Base-by-base conservation (phyloP, 345 rosid genomes). In the Rhizophora mangle region DNA sequence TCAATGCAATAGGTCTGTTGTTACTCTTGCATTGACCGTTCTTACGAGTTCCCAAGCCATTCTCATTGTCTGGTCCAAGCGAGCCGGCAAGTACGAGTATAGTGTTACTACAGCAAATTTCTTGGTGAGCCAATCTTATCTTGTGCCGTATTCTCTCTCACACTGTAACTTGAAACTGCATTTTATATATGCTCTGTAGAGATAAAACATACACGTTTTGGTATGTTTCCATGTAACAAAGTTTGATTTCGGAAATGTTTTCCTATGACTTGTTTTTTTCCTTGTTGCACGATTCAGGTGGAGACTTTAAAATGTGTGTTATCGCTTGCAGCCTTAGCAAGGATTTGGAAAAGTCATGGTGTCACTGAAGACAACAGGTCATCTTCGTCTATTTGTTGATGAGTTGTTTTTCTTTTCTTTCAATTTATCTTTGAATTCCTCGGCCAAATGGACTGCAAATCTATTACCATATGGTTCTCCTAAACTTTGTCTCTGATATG, bases 21-120 rank as follows among this genome's bases (percentile, higher is more conserved):
- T 88, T 60, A 95, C 99, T 6, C 79, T 88, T 74, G 89, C 97
- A 63, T 74, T 95, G 80, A 92, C 96, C 51, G 18, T 92, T 76
- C 88, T 95, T 39, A 92, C 99, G 47, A 95, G 99, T 77, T 92
- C 99, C 13, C 99, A 95, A 86, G 92, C 99, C 3, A 92, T 92
- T 64, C 95, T 95, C 1, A 95, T 95, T 59, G 97, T 92, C 3
- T 95, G 99, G 99, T 95, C 99, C 27, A 95, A 95, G 77, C 88
- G 99, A 84, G 99, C 99, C 65, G 96, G 97, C 65, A 89, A 89
- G 79, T 95, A 95, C 32, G 96, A 95, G 77, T 95, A 92, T 62
- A 95, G 99, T 71, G 96, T 92, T 57, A 92, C 99, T 21, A 95
- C 99, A 15, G 97, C 97, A 10, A 95, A 95, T 79, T 90, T 95